Evolutionary conservation across 225 moss, liverwort and hornwort species (phyloP).

Genomic region (Lunularia cruciata): DNA sequence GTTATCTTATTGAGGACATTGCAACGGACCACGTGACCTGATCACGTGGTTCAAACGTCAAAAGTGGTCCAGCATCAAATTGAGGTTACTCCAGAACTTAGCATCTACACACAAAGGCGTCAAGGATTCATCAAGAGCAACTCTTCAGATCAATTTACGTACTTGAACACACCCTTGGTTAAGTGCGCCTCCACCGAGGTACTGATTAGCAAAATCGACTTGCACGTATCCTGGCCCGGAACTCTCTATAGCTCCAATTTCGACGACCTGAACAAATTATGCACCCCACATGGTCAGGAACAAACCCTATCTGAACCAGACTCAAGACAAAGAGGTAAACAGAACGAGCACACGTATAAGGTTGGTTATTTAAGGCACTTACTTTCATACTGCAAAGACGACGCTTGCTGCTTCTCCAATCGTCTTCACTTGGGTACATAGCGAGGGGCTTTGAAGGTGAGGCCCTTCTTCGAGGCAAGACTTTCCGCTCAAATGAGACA

Average conservation of each 20-base stretch:
- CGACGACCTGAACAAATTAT: constrained; percentile 29
- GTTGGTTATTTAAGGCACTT: neutral
- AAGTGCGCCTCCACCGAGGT: constrained; percentile 73
- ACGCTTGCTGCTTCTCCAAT: constrained; percentile 62
- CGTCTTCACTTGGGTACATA: constrained; percentile 39
- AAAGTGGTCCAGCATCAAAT: no score
- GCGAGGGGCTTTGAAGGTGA: neutral
- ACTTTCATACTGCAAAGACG: constrained; percentile 53
- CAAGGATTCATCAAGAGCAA: neutral
- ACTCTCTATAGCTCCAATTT: constrained; percentile 54
- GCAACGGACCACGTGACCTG: neutral
- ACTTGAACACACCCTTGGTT: constrained; percentile 71
- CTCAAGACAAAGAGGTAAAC: neutral
- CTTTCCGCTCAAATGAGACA: constrained; percentile 67
- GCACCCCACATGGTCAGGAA: neutral
- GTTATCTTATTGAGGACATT: no score
- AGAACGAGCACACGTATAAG: neutral
- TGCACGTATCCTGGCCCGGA: constrained; percentile 63
- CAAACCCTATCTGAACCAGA: neutral
- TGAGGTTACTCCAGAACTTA: no score
- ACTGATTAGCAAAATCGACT: constrained; percentile 74
- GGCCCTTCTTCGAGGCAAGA: constrained; percentile 30
- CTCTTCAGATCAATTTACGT: constrained; percentile 4
- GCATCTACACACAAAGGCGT: no score
- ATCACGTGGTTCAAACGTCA: neutral